phyloP scores from a whole-genome alignment of 2,329 filamentous ascomycete genomes.

The Cyclaneusma minus region DNA sequence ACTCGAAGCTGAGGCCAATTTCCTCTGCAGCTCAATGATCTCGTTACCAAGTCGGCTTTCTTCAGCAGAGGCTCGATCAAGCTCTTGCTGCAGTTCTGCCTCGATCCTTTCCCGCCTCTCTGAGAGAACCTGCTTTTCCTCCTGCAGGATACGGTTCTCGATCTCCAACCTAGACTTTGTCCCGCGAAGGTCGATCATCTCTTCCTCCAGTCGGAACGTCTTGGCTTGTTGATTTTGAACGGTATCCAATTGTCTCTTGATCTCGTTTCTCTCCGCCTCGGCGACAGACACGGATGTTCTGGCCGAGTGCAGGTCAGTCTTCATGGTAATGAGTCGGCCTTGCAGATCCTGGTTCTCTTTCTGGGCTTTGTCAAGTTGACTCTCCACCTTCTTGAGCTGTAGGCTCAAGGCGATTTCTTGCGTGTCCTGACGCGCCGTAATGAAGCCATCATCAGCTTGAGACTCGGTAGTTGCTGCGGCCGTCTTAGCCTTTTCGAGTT shows the following conservation, averaged over 20 bases:
- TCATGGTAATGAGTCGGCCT: constrained; percentile 42
- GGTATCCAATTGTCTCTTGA: constrained; percentile 43
- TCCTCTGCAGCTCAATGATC: constrained; percentile 32
- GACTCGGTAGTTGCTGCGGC: constrained; percentile 12
- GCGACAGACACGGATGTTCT: constrained; percentile 39
- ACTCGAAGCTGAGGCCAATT: constrained; percentile 11
- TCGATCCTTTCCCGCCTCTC: constrained; percentile 45
- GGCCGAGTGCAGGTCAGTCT: constrained; percentile 43
- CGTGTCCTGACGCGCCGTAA: constrained; percentile 17
- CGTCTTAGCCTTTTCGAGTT: constrained; percentile 16
- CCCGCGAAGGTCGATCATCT: constrained; percentile 52
- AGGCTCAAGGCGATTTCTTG: constrained; percentile 30
- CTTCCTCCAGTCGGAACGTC: constrained; percentile 47
- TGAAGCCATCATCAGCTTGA: too few species aligned
- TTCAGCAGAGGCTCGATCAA: constrained; percentile 49
- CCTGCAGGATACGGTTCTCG: constrained; percentile 47
- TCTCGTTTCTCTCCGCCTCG: constrained; percentile 50
- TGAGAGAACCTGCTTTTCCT: constrained; percentile 42
- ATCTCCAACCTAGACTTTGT: constrained; percentile 52
- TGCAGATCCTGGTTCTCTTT: constrained; percentile 49
- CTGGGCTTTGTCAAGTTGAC: constrained; percentile 37
- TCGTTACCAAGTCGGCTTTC: constrained; percentile 45
- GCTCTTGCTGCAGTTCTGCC: constrained; percentile 47
- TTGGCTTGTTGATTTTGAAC: constrained; percentile 39
- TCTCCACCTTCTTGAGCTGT: constrained; percentile 41